These are phyloP conservation scores for Strobilomyces confusus DNA, from an alignment of 768 basidiomycete species.

Conservation along the genomic window DNA sequence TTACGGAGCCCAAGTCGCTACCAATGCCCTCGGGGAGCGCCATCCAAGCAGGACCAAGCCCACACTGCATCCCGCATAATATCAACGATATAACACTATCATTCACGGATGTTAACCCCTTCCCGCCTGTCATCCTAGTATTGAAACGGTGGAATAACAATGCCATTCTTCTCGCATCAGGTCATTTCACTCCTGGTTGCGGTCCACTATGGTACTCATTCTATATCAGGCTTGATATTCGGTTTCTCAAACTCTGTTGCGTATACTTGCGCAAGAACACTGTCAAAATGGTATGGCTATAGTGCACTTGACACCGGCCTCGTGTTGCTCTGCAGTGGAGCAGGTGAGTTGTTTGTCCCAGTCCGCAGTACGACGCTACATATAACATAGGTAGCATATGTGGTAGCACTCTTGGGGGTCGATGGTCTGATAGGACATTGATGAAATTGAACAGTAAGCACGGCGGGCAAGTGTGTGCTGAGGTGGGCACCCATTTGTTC, in stretches of 20 bases:
- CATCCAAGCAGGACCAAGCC: conserved; percentile 1
- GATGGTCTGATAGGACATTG: conserved; percentile 51
- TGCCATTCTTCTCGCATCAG: conserved; percentile 42
- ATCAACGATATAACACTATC: conserved; percentile 46
- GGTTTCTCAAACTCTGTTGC: conserved; percentile 65
- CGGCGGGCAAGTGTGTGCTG: conserved; percentile 50
- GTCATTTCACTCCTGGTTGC: conserved; percentile 1
- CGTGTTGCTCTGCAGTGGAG: conserved; percentile 69
- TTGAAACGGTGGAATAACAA: conserved; percentile 65
- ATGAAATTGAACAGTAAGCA: conserved; percentile 37
- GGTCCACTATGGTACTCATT: not conserved
- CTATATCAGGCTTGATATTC: conserved; percentile 58
- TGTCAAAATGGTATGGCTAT: conserved; percentile 61
- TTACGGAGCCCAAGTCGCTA: conserved; percentile 6
- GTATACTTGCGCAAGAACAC: conserved; percentile 72
- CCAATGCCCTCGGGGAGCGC: not conserved
- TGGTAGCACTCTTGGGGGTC: conserved; percentile 56
- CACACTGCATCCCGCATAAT: not conserved
- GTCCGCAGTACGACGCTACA: not conserved
- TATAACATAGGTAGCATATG: conserved; percentile 38
- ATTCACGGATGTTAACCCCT: conserved; percentile 67
- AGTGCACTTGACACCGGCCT: conserved; percentile 70
- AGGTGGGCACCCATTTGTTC: conserved; percentile 43
- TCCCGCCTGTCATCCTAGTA: conserved; percentile 57
- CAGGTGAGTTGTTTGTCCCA: conserved; percentile 39